These are phyloP conservation scores for Pythium biforme DNA, from an alignment of 352 stramenopile genomes.

Conservation along the genomic window DNA sequence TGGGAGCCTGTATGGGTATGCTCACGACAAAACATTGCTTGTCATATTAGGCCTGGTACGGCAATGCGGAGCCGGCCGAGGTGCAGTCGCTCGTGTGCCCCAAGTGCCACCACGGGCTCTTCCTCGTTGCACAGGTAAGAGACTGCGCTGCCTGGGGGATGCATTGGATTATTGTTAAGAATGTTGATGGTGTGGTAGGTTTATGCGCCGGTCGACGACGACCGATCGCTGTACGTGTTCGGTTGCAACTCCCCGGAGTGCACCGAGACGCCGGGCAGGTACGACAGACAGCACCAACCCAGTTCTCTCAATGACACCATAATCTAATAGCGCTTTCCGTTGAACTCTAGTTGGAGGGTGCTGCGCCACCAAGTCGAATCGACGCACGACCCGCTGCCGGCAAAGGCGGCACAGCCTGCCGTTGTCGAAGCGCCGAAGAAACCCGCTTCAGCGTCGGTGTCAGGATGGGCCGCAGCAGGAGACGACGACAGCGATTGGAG, in stretches of 20 bases:
- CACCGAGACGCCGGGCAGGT: constrained; percentile 52
- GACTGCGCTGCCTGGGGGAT: no score
- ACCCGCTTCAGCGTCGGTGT: not conserved
- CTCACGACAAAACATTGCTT: not conserved
- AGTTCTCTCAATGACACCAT: not conserved
- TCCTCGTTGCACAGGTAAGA: constrained; percentile 59
- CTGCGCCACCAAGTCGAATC: constrained; percentile 53
- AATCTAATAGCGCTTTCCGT: not conserved
- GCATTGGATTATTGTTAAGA: no score
- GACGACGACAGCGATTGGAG: constrained; percentile 76
- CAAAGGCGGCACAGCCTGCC: not conserved
- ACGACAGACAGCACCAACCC: not conserved
- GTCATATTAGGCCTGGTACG: constrained; percentile 15
- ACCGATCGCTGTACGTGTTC: constrained; percentile 83
- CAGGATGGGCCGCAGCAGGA: constrained; percentile 24
- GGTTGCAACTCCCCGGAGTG: constrained; percentile 82
- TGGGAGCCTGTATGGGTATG: no score
- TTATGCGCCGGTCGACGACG: constrained; percentile 69
- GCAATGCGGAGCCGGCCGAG: constrained; percentile 15
- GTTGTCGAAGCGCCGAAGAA: not conserved
- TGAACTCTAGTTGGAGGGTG: constrained; percentile 57
- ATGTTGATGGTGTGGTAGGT: constrained; percentile 32
- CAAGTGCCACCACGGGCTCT: constrained; percentile 58
- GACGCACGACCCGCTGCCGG: constrained; percentile 4
- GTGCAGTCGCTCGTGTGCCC: constrained; percentile 45